Base-by-base conservation (phyloP, 2,329 filamentous ascomycete species). In the Cladosporium sp. region DNA sequence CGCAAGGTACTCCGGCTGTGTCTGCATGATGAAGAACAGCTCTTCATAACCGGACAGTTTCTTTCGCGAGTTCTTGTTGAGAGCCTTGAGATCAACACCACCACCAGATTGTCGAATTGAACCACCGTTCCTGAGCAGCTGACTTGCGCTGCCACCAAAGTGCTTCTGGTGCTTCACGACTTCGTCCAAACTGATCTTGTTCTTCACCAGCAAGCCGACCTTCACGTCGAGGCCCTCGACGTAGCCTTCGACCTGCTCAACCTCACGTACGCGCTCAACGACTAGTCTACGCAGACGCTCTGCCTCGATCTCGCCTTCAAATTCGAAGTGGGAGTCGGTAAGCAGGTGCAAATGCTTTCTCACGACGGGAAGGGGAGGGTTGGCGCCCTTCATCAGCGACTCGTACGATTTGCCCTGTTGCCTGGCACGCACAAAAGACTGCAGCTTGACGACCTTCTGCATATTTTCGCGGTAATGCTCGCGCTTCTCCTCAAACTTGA, bases 201-300 rank as follows among this genome's bases (percentile, higher is more conserved):
- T 99, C 79, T 97, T 97, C 62, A 99, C 93, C 15, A 99, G 79
- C 3, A 99, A 80, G 1, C 93, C 93, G 67, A 99, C 99, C 74
- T 99, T 99, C 76, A 99, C 96, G 65, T 99, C 95, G 30, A 99
- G 80, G 67, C 99, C 93, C 62, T 96, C 91, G 59, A 99, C 96
- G 65, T 99, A 99, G 67, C 96, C 90, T 71, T 99, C 93, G 34
- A 95, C 83, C 75, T 95, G 85, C 71, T 99, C 93, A 64, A 99
- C 99, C 61, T 96, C 91, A 42, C 92, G 86, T 8, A 99, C 93
- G 66, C 97, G 91, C 65, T 97, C 91, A 6, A 99, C 91, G 13
- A 99, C 93, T 3, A 89, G 95, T 75, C 97, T 96, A 47, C 95
- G 83, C 65, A 97, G 76, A 42, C 91, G 83, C 69, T 99, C 93